These are phyloP conservation scores for Cystofilobasidium bisporidii DNA, from an alignment of 768 basidiomycete species.

Conservation along the genomic window DNA sequence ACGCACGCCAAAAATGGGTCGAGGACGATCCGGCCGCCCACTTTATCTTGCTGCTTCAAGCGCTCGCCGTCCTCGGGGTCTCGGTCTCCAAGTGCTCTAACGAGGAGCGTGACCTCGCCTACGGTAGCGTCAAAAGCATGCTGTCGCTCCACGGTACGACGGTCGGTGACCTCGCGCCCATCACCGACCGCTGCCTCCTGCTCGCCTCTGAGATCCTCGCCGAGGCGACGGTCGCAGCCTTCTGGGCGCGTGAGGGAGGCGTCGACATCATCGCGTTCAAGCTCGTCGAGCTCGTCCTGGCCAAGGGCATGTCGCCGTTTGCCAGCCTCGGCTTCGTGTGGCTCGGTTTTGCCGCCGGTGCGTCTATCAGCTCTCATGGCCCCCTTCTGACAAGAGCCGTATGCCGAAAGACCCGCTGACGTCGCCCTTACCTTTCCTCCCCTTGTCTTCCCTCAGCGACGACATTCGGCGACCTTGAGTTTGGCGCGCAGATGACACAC, in stretches of 20 bases:
- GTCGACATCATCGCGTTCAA: slow-evolving; percentile 57
- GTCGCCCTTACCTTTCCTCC: too few species aligned
- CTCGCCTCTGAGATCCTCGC: slow-evolving; percentile 58
- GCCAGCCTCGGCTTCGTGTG: slow-evolving; percentile 65
- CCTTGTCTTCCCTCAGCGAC: too few species aligned
- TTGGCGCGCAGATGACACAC: not conserved
- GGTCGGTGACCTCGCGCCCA: slow-evolving; percentile 55
- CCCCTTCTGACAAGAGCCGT: too few species aligned
- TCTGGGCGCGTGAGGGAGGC: slow-evolving; percentile 54
- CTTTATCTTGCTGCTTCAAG: slow-evolving; percentile 3
- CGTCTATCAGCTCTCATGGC: too few species aligned
- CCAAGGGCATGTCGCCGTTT: slow-evolving; percentile 59
- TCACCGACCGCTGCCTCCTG: slow-evolving; percentile 52
- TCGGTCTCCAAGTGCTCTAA: slow-evolving; percentile 50
- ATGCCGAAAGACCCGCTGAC: too few species aligned
- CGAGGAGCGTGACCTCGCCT: not conserved
- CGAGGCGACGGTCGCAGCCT: slow-evolving; percentile 63
- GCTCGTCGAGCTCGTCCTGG: slow-evolving; percentile 34
- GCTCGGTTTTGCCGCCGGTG: slow-evolving; percentile 46
- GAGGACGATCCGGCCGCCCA: not conserved
- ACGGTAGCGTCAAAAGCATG: not conserved
- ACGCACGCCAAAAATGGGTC: slow-evolving; percentile 3
- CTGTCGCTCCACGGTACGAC: slow-evolving; percentile 36
- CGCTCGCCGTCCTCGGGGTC: slow-evolving; percentile 45
- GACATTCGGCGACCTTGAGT: not conserved